phyloP scores from a whole-genome alignment of 1,284 basidiomycete species.

The Puccinia horiana region DNA sequence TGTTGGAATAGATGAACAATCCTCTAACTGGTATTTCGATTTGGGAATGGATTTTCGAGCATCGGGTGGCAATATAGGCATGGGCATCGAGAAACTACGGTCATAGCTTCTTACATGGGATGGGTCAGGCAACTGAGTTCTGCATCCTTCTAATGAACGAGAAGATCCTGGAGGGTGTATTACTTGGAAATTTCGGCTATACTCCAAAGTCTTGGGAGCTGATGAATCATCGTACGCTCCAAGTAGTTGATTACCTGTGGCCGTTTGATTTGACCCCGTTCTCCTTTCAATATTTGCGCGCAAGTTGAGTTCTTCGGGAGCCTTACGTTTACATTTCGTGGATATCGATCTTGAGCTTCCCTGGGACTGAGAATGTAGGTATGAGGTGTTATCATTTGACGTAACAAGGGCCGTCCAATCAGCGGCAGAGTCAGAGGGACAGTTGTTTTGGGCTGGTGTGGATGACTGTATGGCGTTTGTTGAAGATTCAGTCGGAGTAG shows the following conservation, averaged over 20 bases:
- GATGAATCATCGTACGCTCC: neutral
- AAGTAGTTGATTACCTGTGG: neutral
- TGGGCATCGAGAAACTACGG: conserved; percentile 14
- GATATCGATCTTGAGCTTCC: conserved; percentile 8
- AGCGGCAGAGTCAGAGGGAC: neutral
- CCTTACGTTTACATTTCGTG: conserved; percentile 40
- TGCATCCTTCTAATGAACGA: neutral
- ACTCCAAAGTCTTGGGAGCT: neutral
- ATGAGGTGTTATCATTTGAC: neutral
- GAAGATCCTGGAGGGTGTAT: neutral
- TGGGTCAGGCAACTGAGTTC: neutral
- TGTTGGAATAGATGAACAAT: conserved; percentile 6
- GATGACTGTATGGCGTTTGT: neutral
- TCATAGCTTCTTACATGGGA: neutral
- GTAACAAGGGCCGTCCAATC: neutral
- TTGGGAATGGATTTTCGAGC: neutral
- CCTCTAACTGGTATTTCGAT: neutral
- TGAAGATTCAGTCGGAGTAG: neutral
- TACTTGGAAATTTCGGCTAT: neutral
- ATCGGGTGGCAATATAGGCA: neutral
- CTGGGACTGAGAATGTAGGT: neutral
- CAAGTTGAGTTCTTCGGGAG: conserved; percentile 30
- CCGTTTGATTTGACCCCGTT: conserved; percentile 25
- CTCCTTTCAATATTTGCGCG: conserved; percentile 16
- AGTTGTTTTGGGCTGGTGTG: neutral